Base-by-base conservation (phyloP, 176 grass and related monocot species). In the Eremochloa ophiuroides region DNA sequence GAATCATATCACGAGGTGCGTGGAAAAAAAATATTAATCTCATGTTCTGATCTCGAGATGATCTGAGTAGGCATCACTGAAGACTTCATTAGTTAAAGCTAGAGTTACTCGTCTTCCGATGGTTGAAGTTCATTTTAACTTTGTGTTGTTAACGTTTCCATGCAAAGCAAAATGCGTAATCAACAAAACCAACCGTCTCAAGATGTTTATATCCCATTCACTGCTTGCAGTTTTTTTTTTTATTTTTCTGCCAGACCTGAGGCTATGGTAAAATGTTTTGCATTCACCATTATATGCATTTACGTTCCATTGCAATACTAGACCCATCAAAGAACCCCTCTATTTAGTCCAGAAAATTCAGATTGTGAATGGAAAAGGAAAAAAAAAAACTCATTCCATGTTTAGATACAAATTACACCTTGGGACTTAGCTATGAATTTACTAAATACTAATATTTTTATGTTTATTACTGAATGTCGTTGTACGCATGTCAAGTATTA, bases 1-100 rank as follows among this genome's bases (percentile, higher is more conserved):
- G 84, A 88, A 92, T 90, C 87, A 92, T 83, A 78, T 94, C 93
- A 88, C 60, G 80, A 88, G 89, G 83, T 56, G 60, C 74, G 22
- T 77, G 79, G 62, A 74, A 64, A 83, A 83, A 69, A 71, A 87
- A 85, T 80, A 94, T 68, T 84, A 66, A 64, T 80, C 59, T 88
- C 39, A 31, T 28, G 66, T 83, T 74, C 77, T 87, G 81, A 94
- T 93, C 87, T 86, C 85, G 51, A 96, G 83, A 85, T 84, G 35
- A 88, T 75, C 77, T 88, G 72, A 51, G 38, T 81, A 74, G 42
- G 64, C 69, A 75, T 67, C 67, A 71, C 73, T 55, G 55, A 82
- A 55, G 80, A 33, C 66, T 82, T 76, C 79, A 87, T 30, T 90
- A 80, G 43, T 88, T 76, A 79, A 92, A 84, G 30, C 70, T 77